Base-by-base conservation (phyloP, 73 alveolate species). In the Paramecium pentaurelia region DNA sequence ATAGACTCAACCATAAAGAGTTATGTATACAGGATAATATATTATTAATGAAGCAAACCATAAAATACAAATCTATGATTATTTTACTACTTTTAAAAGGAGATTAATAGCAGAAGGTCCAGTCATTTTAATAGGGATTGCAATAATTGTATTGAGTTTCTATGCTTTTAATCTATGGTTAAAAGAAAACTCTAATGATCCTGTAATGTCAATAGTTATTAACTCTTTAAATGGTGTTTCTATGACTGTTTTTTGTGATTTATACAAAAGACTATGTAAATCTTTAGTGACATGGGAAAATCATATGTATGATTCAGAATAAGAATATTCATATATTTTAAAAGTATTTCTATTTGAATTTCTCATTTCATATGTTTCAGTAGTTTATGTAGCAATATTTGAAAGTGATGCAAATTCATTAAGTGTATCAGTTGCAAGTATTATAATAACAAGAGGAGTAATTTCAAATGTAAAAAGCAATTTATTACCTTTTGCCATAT, bases 251-350 rank as follows among this genome's bases (percentile, higher is more conserved):
- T 20, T 75, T 36, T 75, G 88, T 75, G 88, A 75, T 75, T 42
- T 75, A 36, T 75, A 75, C 20, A 75, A 75, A 18, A 75, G 88
- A 75, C 25, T 75, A 20, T 75, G 88, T 36, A 75, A 42, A 75
- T 38, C 88, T 4, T 75, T 75, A n/a, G 88, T 75, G 3, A 36
- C 34, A 4, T 75, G 88, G 88, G 88, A 75, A 34, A 75, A 75
- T 20, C 88, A 75, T 75, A 75, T 75, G 88, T 75, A 38, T 37
- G 88, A 75, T 37, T 5, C 88, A 37, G 88, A 75, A 75, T 75
- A 75, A 20, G 88, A 75, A 75, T 75, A 75, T 20, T 75, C 88
- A 0, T 75, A 75, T 14, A 75, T 75, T n/a, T 42, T 75, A 36
- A 75, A 75, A 37, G 88, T 75, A 2, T 75, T 75, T n/a, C 25